Evolutionary conservation across 495 filamentous ascomycete genomes (phyloP).

Genomic region (Penicillium daleae): DNA sequence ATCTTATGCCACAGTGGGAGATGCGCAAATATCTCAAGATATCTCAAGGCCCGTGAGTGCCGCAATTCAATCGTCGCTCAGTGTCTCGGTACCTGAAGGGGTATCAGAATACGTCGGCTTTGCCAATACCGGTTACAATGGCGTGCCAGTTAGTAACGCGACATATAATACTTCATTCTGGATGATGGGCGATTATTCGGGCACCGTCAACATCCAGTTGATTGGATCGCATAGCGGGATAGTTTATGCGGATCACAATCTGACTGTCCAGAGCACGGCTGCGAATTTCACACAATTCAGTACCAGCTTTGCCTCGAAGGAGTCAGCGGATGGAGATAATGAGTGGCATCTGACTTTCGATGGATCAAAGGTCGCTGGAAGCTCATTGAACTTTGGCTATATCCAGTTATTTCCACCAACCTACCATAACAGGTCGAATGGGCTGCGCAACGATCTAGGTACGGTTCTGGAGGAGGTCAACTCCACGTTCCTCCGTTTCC

Average conservation of each 20-base stretch:
- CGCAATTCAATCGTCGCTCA: slow-evolving; percentile 60
- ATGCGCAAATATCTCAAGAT: slow-evolving; percentile 53
- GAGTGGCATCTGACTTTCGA: slow-evolving; percentile 66
- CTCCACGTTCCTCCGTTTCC: slow-evolving; percentile 63
- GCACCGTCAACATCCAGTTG: slow-evolving; percentile 36
- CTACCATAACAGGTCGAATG: slow-evolving; percentile 57
- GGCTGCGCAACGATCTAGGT: slow-evolving; percentile 62
- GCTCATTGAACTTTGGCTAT: slow-evolving; percentile 63
- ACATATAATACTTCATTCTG: slow-evolving; percentile 61
- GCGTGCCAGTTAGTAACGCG: slow-evolving; percentile 55
- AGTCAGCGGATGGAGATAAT: slow-evolving; percentile 64
- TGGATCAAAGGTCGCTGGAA: slow-evolving; percentile 43
- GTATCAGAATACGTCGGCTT: slow-evolving; percentile 54
- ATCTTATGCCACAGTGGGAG: slow-evolving; percentile 58
- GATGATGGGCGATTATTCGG: slow-evolving; percentile 49
- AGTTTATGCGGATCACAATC: slow-evolving; percentile 41
- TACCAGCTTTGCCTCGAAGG: slow-evolving; percentile 43
- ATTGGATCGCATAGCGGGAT: slow-evolving; percentile 35
- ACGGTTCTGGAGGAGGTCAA: slow-evolving; percentile 56
- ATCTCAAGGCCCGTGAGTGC: slow-evolving; percentile 54
- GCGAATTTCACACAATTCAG: slow-evolving; percentile 37
- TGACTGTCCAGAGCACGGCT: slow-evolving; percentile 35
- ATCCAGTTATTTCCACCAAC: slow-evolving; percentile 72
- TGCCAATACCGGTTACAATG: slow-evolving; percentile 63
- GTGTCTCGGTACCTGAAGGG: slow-evolving; percentile 47